Evolutionary conservation across 2,329 filamentous ascomycete species (phyloP).

Genomic region (Aaosphaeria arxii): DNA sequence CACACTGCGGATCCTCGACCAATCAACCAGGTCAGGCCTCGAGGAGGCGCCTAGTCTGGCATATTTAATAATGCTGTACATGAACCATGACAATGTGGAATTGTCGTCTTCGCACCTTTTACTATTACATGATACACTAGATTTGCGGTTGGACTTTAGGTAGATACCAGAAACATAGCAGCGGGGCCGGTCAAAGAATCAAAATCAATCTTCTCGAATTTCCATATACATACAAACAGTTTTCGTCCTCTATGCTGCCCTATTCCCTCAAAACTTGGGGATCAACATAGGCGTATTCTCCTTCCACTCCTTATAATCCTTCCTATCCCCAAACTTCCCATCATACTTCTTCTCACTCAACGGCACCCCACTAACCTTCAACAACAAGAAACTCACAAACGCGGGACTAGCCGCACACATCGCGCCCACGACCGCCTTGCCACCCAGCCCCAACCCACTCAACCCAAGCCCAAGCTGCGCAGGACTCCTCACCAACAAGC

Average conservation of each 20-base stretch:
- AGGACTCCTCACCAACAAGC: constrained; percentile 53
- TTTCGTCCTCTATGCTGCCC: too few species aligned
- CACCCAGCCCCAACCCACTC: constrained; percentile 38
- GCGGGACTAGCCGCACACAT: constrained; percentile 60
- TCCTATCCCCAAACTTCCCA: constrained; percentile 58
- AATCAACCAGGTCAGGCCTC: constrained; percentile 3
- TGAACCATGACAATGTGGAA: too few species aligned
- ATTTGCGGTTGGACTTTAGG: too few species aligned
- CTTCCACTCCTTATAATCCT: constrained; percentile 69
- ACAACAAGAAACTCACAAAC: constrained; percentile 61
- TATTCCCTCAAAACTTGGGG: constrained; percentile 51
- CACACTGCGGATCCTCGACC: constrained; percentile 5
- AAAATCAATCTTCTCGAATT: too few species aligned
- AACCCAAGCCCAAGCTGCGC: constrained; percentile 59
- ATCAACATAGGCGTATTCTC: constrained; percentile 63
- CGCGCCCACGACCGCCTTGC: constrained; percentile 44
- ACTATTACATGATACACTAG: too few species aligned
- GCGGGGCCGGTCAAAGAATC: too few species aligned
- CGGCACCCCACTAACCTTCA: constrained; percentile 63
- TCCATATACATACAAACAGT: too few species aligned
- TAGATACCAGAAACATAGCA: too few species aligned
- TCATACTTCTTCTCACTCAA: constrained; percentile 69
- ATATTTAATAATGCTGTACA: too few species aligned
- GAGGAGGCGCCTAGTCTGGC: background rate
- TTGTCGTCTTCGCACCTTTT: too few species aligned